Evolutionary conservation across 2,329 filamentous ascomycete genomes (phyloP), one percentile per base, ranked within the genome.

Genomic region (Podosphaera xanthii): DNA sequence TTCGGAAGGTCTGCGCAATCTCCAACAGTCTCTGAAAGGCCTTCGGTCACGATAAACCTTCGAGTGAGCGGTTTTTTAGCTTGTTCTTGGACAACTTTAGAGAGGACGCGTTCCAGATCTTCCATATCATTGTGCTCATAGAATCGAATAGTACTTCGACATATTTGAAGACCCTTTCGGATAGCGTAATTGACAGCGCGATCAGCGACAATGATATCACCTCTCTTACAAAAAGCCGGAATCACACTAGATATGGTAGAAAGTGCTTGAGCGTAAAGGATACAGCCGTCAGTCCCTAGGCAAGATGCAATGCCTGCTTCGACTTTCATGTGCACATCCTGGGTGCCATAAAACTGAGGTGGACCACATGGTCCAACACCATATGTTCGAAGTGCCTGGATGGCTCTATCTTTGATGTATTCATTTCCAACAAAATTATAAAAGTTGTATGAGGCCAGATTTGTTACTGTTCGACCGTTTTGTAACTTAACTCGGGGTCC

Each of bases 231-330:
- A 70, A 98, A 98, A 1, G 90, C 86, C 0, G 92, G 94, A 62
- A 98, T 96, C 31, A 97, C 90, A 69, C 86, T 91, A n/a, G 87
- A 90, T 61, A 97, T 94, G 48, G 92, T 96, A 34, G 87, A 94
- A 70, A 98, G 97, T 3, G 90, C 84, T 69, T 98, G 92, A 0
- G 92, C 87, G 69, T 98, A 98, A 61, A 98, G 83, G 65, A 98
- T 97, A 69, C 88, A 94, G 38, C 85, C 83, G 59, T 90, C 82
- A 0, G 87, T 87, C 33, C 92, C 92, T 34, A 98, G 73, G 69
- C 91, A 94, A 8, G 86, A 80, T 33, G 92, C 89, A 68, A 98
- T 90, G 70, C 97, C 91, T 60, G 87, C 81, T 73, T 98, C 92
- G 14, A 88, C 89, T 75, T 94, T 92, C 81, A 96, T 91, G 72